These are phyloP conservation scores for Tetrapisispora fleetii DNA, from an alignment of 805 yeast species.

Conservation along the genomic window DNA sequence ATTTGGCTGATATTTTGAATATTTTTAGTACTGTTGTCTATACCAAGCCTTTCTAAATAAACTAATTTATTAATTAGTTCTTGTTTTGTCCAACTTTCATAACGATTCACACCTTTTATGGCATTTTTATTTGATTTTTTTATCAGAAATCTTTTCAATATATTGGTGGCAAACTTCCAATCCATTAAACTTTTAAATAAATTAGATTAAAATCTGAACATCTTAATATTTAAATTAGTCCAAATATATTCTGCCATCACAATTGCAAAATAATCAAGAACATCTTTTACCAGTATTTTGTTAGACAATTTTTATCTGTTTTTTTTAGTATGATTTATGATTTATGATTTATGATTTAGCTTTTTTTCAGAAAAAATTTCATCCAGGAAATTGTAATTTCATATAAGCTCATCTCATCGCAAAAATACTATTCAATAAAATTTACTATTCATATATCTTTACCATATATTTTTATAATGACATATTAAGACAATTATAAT, in stretches of 20 bases:
- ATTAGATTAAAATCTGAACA: background rate
- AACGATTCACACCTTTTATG: constrained; percentile 23
- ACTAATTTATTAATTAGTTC: constrained; percentile 49
- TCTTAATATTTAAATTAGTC: too few species aligned
- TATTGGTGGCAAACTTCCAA: background rate
- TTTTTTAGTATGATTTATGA: too few species aligned
- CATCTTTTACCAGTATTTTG: too few species aligned
- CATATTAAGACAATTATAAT: background rate
- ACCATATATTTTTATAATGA: too few species aligned
- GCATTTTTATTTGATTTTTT: background rate
- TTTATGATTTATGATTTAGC: too few species aligned
- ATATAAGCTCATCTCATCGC: background rate
- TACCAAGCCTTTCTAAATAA: constrained; percentile 40
- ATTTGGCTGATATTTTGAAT: background rate
- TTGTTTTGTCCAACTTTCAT: constrained; percentile 53
- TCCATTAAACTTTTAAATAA: background rate
- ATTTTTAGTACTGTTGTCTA: background rate
- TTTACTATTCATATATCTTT: too few species aligned
- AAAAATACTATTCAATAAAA: too few species aligned
- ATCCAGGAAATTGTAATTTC: too few species aligned
- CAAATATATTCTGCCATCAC: too few species aligned
- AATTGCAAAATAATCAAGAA: too few species aligned
- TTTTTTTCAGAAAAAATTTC: too few species aligned
- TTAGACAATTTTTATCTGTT: too few species aligned
- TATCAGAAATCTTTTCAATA: background rate